Base-by-base conservation (phyloP, 306 rosid species). In the Malus fusca region DNA sequence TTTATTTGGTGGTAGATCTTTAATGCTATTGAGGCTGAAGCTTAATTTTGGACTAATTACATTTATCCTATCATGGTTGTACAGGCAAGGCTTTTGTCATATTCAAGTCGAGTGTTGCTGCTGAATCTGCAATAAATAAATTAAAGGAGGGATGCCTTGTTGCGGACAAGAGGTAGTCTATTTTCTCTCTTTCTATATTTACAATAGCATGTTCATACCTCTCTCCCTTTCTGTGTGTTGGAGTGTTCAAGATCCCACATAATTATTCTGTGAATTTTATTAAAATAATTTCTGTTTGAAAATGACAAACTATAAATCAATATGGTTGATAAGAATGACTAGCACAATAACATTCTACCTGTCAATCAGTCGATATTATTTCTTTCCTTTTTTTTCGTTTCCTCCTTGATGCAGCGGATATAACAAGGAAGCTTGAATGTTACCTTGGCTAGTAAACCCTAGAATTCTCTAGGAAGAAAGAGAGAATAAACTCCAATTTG, bases 11-110 rank as follows among this genome's bases (percentile, higher is more conserved):
- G 26, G 19, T n/a, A 13, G 72, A 71, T 60, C 28, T 28, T 44
- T 8, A 51, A 30, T 48, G 15, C 30, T 30, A 11, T 72, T 72
- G 33, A 35, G 58, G 25, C 30, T 58, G 10, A 72, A 37, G 35
- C 62, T 35, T 58, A 37, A 35, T 72, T 6, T 13, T 58, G 52
- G 76, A 35, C 65, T 37, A 37, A 44, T 72, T 58, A 15, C 30
- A 28, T 79, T 63, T 77, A 66, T 76, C 79, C 43, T 26, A 61
- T 76, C 74, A 61, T 81, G 18, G 43, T 40, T 40, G 43, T 18
- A 84, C 80, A 91, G 97, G 92, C 42, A 82, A 81, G 77, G 97
- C 97, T 52, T 77, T 89, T 78, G 86, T 88, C 46, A 82, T 91
- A 77, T 91, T 91, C 83, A 80, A 79, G 83, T 79, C 87, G 62